phyloP scores from a whole-genome alignment of 192 early-diverging fungal genomes.

The Linnemannia elongata region DNA sequence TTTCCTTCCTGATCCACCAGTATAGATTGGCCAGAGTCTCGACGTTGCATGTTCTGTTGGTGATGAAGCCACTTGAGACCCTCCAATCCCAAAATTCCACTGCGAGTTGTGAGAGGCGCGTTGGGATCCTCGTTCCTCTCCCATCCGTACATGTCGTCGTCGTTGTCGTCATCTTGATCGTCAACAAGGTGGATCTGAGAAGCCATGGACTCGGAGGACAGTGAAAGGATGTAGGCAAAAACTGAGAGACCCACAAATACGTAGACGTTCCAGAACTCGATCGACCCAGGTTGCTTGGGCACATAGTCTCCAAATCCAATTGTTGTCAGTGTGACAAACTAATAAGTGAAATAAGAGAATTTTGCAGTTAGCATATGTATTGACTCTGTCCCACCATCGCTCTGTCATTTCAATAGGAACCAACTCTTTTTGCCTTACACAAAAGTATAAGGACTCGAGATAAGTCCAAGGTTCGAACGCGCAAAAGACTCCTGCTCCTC shows the following conservation, averaged over 20 bases:
- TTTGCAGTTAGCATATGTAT: background rate
- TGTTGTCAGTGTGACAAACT: slow-evolving; percentile 54
- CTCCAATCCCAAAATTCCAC: slow-evolving; percentile 38
- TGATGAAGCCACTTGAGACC: slow-evolving; percentile 45
- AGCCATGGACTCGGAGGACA: slow-evolving; percentile 51
- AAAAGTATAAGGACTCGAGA: slow-evolving; percentile 49
- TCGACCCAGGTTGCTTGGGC: slow-evolving; percentile 38
- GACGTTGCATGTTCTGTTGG: slow-evolving; percentile 28
- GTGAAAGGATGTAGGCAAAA: slow-evolving; percentile 52
- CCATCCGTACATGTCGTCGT: slow-evolving; percentile 48
- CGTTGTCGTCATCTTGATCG: slow-evolving; percentile 42
- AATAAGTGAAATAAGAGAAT: background rate
- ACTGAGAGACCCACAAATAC: slow-evolving; percentile 48
- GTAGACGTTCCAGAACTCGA: slow-evolving; percentile 56
- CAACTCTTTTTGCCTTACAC: slow-evolving; percentile 12
- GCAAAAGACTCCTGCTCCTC: slow-evolving; percentile 47
- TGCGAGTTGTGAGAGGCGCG: slow-evolving; percentile 36
- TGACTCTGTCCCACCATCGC: background rate
- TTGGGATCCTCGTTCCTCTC: slow-evolving; percentile 47
- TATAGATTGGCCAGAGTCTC: background rate
- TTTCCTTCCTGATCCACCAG: slow-evolving; percentile 30
- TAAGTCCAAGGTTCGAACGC: slow-evolving; percentile 38
- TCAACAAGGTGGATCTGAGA: slow-evolving; percentile 50
- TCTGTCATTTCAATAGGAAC: background rate
- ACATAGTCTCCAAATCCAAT: slow-evolving; percentile 56